A percentile compares a stretch with the other conserved stretches of the same genome.
These are phyloP conservation scores for Allium cepa DNA, from an alignment of 106 monocot species.

Conservation along the genomic window DNA sequence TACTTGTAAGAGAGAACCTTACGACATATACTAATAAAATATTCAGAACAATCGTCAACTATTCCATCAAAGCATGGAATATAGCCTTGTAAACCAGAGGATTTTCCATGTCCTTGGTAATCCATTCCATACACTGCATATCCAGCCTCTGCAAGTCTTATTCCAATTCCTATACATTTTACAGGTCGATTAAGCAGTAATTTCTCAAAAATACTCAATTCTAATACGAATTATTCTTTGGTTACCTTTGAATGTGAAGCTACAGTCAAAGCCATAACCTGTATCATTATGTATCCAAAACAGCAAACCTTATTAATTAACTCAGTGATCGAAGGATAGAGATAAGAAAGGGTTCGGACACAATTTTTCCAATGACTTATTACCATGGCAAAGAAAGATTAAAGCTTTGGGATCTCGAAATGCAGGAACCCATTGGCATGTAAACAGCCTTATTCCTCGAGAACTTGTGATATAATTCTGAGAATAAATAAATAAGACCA, in stretches of 20 bases:
- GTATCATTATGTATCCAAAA: neutral
- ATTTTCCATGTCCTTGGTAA: constrained; percentile 71
- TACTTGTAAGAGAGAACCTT: neutral
- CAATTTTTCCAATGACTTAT: neutral
- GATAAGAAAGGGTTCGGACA: neutral
- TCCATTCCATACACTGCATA: constrained; percentile 63
- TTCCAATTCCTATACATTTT: constrained; percentile 26
- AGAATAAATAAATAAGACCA: neutral
- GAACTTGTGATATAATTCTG: constrained; percentile 41
- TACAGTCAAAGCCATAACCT: constrained; percentile 80
- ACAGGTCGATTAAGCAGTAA: neutral
- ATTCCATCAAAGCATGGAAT: constrained; percentile 44
- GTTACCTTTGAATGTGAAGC: constrained; percentile 63
- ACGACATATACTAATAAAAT: constrained; percentile 50
- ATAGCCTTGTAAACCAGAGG: constrained; percentile 61
- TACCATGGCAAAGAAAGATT: constrained; percentile 74
- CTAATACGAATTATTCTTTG: neutral
- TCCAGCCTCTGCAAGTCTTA: constrained; percentile 36
- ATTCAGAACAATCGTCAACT: constrained; percentile 30
- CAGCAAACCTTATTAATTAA: neutral
- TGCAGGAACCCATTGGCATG: constrained; percentile 53
- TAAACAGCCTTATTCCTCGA: constrained; percentile 43
- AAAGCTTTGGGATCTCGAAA: constrained; percentile 48
- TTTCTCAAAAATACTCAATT: neutral
- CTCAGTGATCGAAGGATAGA: neutral